Evolutionary conservation across 2,329 filamentous ascomycete species (phyloP), one percentile per base, ranked within the genome.

Genomic region (Colletotrichum lini): DNA sequence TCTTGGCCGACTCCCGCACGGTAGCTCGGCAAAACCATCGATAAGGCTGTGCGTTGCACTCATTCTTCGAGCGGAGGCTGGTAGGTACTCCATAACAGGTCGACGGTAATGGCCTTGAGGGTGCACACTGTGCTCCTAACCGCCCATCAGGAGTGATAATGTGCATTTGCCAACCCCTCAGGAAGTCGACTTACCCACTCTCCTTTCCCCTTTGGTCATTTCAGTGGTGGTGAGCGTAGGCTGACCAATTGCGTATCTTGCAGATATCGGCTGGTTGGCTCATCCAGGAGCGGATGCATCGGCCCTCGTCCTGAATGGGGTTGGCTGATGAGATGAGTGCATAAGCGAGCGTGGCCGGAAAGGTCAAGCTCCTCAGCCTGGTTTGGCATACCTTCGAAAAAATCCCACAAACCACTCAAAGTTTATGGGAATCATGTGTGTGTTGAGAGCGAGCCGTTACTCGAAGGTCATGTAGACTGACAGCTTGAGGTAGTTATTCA

Each of bases 211-310:
- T 21, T 56, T 40, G 16, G 30, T 9, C 53, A 56, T 56, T n/a
- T 40, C 53, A 56, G 18, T 40, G 26, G 16, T 42, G 18, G 53
- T 56, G 26, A 38, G 53, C 50, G 53, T 38, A 56, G 53, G 15
- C 16, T 38, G 53, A 56, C 53, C 53, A 56, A 56, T 56, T 38
- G 53, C 35, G 53, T 38, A 40, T 56, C 30, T 56, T 56, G 53
- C 30, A 56, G 53, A 56, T 13, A 21, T 56, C 53, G 53, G 53
- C 30, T 23, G 53, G 30, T 56, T 56, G 30, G 53, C 30, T 38
- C 53, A 18, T 56, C 35, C n/a, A 56, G 35, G 18, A 38, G 53
- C 30, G 30, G 35, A 38, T 56, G 53, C 53, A 56, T 56, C 53
- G 53, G 53, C 30, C 6, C 18, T 21, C 18, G 15, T 56, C 35